These are phyloP conservation scores for Meyerozyma smithsonii DNA, from an alignment of 1,139 yeast genomes.

Conservation along the genomic window DNA sequence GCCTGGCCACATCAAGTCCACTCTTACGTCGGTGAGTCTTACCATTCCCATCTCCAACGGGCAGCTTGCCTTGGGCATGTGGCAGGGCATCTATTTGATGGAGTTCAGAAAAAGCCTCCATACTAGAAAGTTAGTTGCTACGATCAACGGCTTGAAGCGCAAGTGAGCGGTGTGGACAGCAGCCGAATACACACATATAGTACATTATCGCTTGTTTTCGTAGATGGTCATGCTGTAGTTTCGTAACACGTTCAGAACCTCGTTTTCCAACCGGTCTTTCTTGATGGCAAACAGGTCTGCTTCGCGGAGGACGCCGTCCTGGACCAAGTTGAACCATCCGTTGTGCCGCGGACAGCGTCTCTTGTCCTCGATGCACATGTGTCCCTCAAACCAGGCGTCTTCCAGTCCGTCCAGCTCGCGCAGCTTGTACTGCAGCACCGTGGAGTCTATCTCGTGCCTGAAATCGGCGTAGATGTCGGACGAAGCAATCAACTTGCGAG, in stretches of 20 bases:
- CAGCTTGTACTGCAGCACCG: slow-evolving; percentile 10
- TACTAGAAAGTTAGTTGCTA: slow-evolving; percentile 63
- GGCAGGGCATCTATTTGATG: slow-evolving; percentile 79
- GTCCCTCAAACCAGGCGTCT: slow-evolving; percentile 17
- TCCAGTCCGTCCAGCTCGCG: slow-evolving; percentile 14
- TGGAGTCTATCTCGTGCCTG: slow-evolving; percentile 15
- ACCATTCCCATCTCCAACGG: slow-evolving; percentile 70
- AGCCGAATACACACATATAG: neutral
- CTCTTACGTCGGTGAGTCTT: slow-evolving; percentile 61
- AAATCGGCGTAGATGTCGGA: slow-evolving; percentile 12
- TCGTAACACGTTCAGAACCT: slow-evolving; percentile 21
- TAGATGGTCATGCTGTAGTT: slow-evolving; percentile 33
- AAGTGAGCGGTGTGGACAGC: neutral
- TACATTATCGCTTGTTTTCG: slow-evolving; percentile 14
- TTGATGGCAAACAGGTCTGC: slow-evolving; percentile 23
- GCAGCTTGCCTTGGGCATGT: slow-evolving; percentile 64
- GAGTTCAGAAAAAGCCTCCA: slow-evolving; percentile 68
- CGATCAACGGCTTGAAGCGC: slow-evolving; percentile 57
- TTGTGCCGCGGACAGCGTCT: slow-evolving; percentile 63
- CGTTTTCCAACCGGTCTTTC: slow-evolving; percentile 19
- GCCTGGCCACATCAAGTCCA: slow-evolving; percentile 74
- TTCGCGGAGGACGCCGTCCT: slow-evolving; percentile 39
- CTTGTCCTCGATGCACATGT: slow-evolving; percentile 55
- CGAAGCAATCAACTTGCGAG: slow-evolving; percentile 2
- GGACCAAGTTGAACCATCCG: slow-evolving; percentile 58